These are phyloP conservation scores for Daldinia concentrica DNA, from an alignment of 495 filamentous ascomycete genomes.

Conservation along the genomic window DNA sequence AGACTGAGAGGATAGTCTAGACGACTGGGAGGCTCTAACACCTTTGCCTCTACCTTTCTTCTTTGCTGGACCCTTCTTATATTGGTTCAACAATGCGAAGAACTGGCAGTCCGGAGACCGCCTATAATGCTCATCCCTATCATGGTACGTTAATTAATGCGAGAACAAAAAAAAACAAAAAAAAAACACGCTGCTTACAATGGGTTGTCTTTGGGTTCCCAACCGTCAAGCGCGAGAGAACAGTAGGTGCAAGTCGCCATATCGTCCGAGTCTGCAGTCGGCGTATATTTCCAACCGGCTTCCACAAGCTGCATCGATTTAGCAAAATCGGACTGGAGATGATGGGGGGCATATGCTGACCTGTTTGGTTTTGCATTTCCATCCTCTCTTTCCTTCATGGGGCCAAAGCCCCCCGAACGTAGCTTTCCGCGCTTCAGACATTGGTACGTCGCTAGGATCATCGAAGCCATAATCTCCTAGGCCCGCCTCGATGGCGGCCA, in stretches of 20 bases:
- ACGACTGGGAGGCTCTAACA: conserved; percentile 70
- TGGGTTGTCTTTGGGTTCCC: conserved; percentile 91
- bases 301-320: conserved; percentile 75
- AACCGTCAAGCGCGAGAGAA: conserved; percentile 82
- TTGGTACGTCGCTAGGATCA: conserved; percentile 73
- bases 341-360: conserved; percentile 52
- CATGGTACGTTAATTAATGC: conserved; percentile 43
- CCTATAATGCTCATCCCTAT: conserved; percentile 83
- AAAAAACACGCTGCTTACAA: conserved; percentile 62
- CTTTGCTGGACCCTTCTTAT: conserved; percentile 46
- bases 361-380: conserved; percentile 87
- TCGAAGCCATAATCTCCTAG: conserved; percentile 71
- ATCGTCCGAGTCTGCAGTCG: conserved; percentile 80
- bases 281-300: conserved; percentile 93
- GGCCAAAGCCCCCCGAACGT: conserved; percentile 88
- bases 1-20: conserved; percentile 77
- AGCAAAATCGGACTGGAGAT: conserved; percentile 24
- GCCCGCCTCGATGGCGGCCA: conserved; percentile 72
- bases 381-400: conserved; percentile 86
- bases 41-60: conserved; percentile 64
- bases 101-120: conserved; percentile 84
- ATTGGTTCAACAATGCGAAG: conserved; percentile 66
- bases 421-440: conserved; percentile 77
- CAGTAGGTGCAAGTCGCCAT: conserved; percentile 91
- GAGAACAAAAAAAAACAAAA: conserved; percentile 34